These are phyloP conservation scores for Hanseniaspora gamundiae DNA, from an alignment of 1,139 yeast species.

Conservation along the genomic window DNA sequence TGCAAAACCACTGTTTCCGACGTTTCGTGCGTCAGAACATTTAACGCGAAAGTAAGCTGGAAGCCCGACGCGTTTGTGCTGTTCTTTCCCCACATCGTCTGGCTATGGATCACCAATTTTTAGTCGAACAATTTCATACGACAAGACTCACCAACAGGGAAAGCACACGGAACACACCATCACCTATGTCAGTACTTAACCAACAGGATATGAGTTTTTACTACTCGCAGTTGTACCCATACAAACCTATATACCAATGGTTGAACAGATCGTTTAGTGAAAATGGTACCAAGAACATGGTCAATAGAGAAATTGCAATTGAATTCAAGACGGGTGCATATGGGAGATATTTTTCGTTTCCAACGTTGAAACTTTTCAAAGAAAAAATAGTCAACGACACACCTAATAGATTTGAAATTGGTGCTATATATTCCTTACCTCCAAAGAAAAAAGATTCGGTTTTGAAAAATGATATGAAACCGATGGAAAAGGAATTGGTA, in stretches of 20 bases:
- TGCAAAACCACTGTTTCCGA: no score
- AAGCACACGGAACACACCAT: not conserved
- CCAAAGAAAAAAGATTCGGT: slow-evolving; percentile 74
- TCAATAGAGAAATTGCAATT: slow-evolving; percentile 84
- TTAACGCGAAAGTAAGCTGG: no score
- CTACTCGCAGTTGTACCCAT: slow-evolving; percentile 62
- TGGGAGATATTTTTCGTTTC: slow-evolving; percentile 76
- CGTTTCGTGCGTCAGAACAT: no score
- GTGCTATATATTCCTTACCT: slow-evolving; percentile 80
- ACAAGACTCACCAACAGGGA: not conserved
- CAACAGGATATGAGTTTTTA: slow-evolving; percentile 58
- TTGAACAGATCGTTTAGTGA: slow-evolving; percentile 73
- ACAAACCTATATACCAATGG: slow-evolving; percentile 73
- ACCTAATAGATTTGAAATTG: slow-evolving; percentile 91
- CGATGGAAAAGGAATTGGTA: slow-evolving; percentile 76
- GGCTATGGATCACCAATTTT: no score
- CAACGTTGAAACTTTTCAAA: slow-evolving; percentile 59
- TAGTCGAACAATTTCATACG: no score
- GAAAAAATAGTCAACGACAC: slow-evolving; percentile 56
- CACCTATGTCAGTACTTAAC: not conserved
- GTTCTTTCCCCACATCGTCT: no score
- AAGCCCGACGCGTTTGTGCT: no score
- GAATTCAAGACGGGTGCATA: slow-evolving; percentile 79
- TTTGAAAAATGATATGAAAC: slow-evolving; percentile 71
- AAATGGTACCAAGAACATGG: slow-evolving; percentile 14